Evolutionary conservation across 2,329 filamentous ascomycete genomes (phyloP).

Genomic region (Verticillium alfalfae): DNA sequence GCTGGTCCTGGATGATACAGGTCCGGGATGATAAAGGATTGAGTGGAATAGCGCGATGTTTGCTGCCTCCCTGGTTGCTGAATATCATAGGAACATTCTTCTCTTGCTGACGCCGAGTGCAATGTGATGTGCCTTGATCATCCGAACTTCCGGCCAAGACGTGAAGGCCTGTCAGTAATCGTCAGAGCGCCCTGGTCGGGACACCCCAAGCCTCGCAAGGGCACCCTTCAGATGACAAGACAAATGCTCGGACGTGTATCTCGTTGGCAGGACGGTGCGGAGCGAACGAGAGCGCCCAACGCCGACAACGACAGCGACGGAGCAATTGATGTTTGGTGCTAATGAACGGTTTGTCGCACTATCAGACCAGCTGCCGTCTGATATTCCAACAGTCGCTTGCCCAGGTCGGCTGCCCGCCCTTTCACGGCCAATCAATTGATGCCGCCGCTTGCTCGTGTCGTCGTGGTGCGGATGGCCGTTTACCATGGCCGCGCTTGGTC

Average conservation of each 20-base stretch:
- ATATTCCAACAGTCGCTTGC: background rate
- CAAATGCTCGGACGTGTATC: background rate
- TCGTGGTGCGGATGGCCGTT: background rate
- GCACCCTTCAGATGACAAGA: background rate
- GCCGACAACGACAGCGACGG: background rate
- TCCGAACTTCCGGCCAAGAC: background rate
- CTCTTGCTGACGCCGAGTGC: background rate
- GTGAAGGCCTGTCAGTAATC: background rate
- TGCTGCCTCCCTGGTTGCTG: background rate
- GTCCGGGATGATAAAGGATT: background rate
- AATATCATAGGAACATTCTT: background rate
- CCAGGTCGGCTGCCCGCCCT: background rate
- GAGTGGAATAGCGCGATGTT: background rate
- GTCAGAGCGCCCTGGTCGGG: background rate
- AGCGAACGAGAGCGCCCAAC: no score
- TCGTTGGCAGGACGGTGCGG: background rate
- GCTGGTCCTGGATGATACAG: background rate
- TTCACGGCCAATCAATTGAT: background rate
- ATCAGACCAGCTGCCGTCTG: background rate
- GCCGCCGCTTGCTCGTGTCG: background rate
- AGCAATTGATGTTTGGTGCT: background rate
- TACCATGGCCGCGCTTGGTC: background rate
- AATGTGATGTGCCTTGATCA: background rate
- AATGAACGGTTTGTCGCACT: background rate
- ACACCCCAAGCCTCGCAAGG: background rate